A percentile compares a stretch with the other conserved stretches of the same genome.
Conservation (phyloP, 176 grass and related monocot species). For the Rhynchospora pubera region DNA sequence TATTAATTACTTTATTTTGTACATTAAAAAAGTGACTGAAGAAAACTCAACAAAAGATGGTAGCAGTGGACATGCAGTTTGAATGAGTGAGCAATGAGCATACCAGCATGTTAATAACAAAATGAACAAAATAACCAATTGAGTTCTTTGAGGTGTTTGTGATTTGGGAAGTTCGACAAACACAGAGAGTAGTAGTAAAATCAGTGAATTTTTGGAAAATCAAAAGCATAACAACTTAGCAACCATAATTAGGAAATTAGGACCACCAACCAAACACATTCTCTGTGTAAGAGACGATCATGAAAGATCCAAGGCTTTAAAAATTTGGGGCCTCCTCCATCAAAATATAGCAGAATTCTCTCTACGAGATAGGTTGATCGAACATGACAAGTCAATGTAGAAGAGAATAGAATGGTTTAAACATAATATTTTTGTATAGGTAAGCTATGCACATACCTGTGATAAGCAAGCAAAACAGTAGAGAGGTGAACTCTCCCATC, state of each 20-base stretch:
- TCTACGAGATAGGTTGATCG: background rate
- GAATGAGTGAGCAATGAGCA: background rate
- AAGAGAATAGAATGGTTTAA: background rate
- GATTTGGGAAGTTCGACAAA: background rate
- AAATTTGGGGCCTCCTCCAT: background rate
- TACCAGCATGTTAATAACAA: background rate
- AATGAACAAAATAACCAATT: background rate
- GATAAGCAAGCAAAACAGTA: slow-evolving; percentile 31
- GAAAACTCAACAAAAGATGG: background rate
- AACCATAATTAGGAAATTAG: background rate
- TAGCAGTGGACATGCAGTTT: background rate
- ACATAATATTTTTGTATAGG: background rate
- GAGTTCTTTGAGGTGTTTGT: background rate
- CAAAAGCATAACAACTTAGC: background rate
- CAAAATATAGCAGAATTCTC: slow-evolving; percentile 13
- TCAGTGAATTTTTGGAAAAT: background rate
- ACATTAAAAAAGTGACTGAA: background rate
- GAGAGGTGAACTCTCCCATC: slow-evolving; percentile 14
- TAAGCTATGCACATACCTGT: slow-evolving; percentile 23
- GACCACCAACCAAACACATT: background rate
- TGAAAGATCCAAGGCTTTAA: background rate
- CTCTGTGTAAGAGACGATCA: background rate
- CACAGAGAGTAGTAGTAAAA: background rate
- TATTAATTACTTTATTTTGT: background rate
- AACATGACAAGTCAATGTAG: background rate